Conservation (phyloP, 768 basidiomycete species). For the Atractiella rhizophila region DNA sequence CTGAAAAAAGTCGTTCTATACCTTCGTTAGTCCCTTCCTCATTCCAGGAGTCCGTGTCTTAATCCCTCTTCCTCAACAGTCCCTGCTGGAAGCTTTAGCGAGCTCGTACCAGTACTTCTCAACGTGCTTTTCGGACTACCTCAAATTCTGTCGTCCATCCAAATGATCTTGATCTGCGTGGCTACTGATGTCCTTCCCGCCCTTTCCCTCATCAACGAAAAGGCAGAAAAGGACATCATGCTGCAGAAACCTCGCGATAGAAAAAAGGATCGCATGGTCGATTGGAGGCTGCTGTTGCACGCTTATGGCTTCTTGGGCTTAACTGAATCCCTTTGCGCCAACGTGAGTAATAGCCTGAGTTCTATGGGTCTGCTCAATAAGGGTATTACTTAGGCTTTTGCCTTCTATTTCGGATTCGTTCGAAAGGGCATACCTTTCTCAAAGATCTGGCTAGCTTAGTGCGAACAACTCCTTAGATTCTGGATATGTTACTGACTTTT, state of each 20-base stretch:
- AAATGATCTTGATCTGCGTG: constrained; percentile 31
- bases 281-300: constrained; percentile 31
- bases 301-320: constrained; percentile 36
- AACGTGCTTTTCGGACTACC: constrained; percentile 36
- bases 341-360: no score
- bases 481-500: background rate
- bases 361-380: constrained; percentile 28
- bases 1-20: constrained; percentile 20
- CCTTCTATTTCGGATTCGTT: constrained; percentile 3
- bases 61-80: constrained; percentile 1
- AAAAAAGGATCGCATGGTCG: constrained; percentile 33
- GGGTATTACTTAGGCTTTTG: background rate
- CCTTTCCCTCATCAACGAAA: constrained; percentile 33
- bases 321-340: constrained; percentile 28
- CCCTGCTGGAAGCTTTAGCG: constrained; percentile 35
- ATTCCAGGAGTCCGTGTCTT: background rate
- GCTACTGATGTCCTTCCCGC: constrained; percentile 34
- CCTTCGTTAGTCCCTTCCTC: background rate
- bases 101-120: constrained; percentile 35
- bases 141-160: constrained; percentile 32
- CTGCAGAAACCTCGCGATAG: constrained; percentile 32
- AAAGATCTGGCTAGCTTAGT: constrained; percentile 27
- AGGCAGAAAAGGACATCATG: constrained; percentile 37
- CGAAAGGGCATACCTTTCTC: constrained; percentile 28
- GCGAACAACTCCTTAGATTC: constrained; percentile 16